phyloP scores from a whole-genome alignment of 2,329 filamentous ascomycete species.

The Penicillium sp. region DNA sequence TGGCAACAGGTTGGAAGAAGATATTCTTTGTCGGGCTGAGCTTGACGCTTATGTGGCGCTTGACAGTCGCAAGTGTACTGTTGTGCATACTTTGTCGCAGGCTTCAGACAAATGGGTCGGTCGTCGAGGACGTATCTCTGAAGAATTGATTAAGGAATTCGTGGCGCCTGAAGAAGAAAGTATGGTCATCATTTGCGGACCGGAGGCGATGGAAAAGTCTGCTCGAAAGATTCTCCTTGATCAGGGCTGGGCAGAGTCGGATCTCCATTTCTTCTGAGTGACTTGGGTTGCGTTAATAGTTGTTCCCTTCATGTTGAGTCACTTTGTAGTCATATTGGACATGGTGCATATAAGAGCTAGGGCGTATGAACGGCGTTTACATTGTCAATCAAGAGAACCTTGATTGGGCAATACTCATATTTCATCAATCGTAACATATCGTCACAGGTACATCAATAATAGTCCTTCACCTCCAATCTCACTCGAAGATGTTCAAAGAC shows the following conservation, averaged over 20 bases:
- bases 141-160: constrained; percentile 62
- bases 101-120: constrained; percentile 68
- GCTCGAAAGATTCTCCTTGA: constrained; percentile 57
- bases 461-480: constrained; percentile 69
- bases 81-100: constrained; percentile 70
- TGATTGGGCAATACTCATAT: neutral
- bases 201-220: constrained; percentile 70
- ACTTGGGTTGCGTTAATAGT: neutral
- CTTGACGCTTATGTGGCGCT: constrained; percentile 63
- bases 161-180: constrained; percentile 48
- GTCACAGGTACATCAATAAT: constrained; percentile 50
- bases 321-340: neutral
- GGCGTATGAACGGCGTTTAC: neutral
- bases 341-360: neutral
- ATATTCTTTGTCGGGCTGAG: constrained; percentile 77
- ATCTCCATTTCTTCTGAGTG: constrained; percentile 72
- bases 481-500: constrained; percentile 68
- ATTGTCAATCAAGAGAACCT: neutral
- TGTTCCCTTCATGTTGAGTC: neutral
- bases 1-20: constrained; percentile 73
- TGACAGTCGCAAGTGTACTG: constrained; percentile 56
- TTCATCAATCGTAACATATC: neutral
- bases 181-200: constrained; percentile 78
- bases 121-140: constrained; percentile 65
- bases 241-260: constrained; percentile 70